Evolutionary conservation across 192 early-diverging fungal species (phyloP).

Genomic region (Coemansia aciculifera): DNA sequence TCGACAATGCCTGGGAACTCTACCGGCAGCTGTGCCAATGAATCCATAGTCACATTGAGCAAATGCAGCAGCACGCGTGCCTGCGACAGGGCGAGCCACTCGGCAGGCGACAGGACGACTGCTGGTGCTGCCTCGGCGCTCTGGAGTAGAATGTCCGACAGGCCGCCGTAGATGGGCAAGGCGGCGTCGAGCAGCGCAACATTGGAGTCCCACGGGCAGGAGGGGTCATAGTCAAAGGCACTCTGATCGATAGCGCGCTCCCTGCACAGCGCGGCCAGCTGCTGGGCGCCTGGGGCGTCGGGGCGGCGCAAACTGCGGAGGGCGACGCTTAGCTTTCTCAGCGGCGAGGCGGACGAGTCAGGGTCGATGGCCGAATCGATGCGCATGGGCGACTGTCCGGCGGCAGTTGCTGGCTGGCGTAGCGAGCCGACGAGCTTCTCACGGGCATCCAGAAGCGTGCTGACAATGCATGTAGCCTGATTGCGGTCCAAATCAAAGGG

Average conservation of each 20-base stretch:
- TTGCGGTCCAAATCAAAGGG: slow-evolving; percentile 50
- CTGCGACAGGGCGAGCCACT: slow-evolving; percentile 52
- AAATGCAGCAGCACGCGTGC: slow-evolving; percentile 34
- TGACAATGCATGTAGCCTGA: slow-evolving; percentile 46
- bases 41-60: slow-evolving; percentile 17
- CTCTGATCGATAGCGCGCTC: slow-evolving; percentile 20
- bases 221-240: slow-evolving; percentile 27
- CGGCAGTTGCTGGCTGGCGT: background rate
- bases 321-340: slow-evolving; percentile 26
- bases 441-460: slow-evolving; percentile 37
- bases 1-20: slow-evolving; percentile 48
- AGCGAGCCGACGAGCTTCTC: slow-evolving; percentile 33
- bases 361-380: background rate
- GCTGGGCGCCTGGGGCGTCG: slow-evolving; percentile 16
- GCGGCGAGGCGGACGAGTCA: slow-evolving; percentile 18
- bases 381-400: background rate
- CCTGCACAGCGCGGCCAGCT: slow-evolving; percentile 43
- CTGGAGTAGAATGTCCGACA: slow-evolving; percentile 17
- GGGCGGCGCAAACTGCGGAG: slow-evolving; percentile 18
- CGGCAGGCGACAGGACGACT: slow-evolving; percentile 21
- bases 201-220: slow-evolving; percentile 37
- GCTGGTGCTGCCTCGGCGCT: background rate
- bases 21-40: slow-evolving; percentile 15
- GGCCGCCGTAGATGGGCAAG: slow-evolving; percentile 23
- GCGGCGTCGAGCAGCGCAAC: slow-evolving; percentile 30